Evolutionary conservation across 108 stramenopile species (phyloP), one percentile per base, ranked within the genome.

Genomic region (Cyclotella atomus): DNA sequence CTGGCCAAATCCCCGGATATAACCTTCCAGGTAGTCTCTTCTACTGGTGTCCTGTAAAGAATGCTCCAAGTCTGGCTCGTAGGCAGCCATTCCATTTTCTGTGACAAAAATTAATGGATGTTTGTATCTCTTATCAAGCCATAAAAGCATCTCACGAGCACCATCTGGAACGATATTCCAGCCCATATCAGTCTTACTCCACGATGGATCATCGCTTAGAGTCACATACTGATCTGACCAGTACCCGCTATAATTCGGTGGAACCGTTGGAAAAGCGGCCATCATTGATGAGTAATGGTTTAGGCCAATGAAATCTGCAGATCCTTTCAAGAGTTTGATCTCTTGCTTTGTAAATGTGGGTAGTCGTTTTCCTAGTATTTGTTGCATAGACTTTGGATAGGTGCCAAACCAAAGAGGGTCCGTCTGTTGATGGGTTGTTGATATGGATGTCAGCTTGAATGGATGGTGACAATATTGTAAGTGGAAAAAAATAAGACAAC

Each of bases 271-370:
- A 38, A 54, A 61, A 6, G 86, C 71, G 41, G 85, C 89, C 53
- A 88, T 65, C 15, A 81, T 38, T 3, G 84, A 81, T 6, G 90
- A 89, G 81, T 97, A 98, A 65, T 96, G 93, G 75, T 98, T 98
- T 19, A 98, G 68, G 0, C 98, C 98, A 38, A 98, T 79, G 75
- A 97, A 97, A 68, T 98, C 98, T 20, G 68, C 56, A 38, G 88
- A 88, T 3, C 86, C 90, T 35, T 65, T 61, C 20, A 98, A 41
- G 27, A 73, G 61, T 24, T 75, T 29, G 16, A 47, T 68, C 65
- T 94, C 83, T 30, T 80, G 65, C 17, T 72, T 69, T 5, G 95
- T 91, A 68, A 97, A 97, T 19, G 21, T 25, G 8, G 95, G 97
- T 24, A 98, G 79, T 27, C 89, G 79, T n/a, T 62, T 75, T 5